A percentile compares a stretch with the other conserved stretches of the same genome.
phyloP scores from a whole-genome alignment of 1,284 basidiomycete genomes.

The Malassezia equina region DNA sequence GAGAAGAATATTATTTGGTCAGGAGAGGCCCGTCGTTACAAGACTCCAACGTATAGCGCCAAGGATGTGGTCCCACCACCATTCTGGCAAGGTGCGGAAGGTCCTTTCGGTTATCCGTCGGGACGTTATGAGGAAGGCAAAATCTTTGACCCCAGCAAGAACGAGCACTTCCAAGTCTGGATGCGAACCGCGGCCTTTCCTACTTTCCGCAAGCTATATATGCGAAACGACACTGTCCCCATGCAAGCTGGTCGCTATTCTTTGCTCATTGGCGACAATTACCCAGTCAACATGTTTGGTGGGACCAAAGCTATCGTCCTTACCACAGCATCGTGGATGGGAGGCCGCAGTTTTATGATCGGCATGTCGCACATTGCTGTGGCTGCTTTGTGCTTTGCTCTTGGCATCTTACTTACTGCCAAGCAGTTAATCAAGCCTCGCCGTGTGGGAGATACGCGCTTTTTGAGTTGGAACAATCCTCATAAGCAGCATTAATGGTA shows the following conservation, averaged over 20 bases:
- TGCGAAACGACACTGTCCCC: conserved; percentile 69
- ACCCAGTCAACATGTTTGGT: conserved; percentile 77
- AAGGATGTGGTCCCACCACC: conserved; percentile 77
- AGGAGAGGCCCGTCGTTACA: conserved; percentile 82
- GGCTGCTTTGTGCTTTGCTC: conserved; percentile 71
- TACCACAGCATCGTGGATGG: conserved; percentile 94
- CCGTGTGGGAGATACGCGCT: conserved; percentile 54
- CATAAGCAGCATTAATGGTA: neutral
- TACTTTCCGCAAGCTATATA: conserved; percentile 90
- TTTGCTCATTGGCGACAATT: conserved; percentile 74
- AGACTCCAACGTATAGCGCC: conserved; percentile 38
- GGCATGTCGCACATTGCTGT: conserved; percentile 93
- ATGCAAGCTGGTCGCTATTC: conserved; percentile 69
- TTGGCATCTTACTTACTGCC: conserved; percentile 78
- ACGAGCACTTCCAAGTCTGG: conserved; percentile 99
- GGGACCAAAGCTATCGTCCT: conserved; percentile 96
- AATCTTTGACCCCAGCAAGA: conserved; percentile 64
- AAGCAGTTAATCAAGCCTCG: conserved; percentile 86
- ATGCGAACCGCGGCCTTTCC: conserved; percentile 96
- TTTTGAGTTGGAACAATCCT: conserved; percentile 43
- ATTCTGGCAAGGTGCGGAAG: conserved; percentile 57
- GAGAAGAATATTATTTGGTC: conserved; percentile 82
- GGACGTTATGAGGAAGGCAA: conserved; percentile 57
- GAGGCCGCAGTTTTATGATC: conserved; percentile 92
- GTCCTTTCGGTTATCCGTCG: conserved; percentile 56